These are phyloP conservation scores for Phlebiopsis flavidoalba DNA, from an alignment of 768 basidiomycete genomes.

Conservation along the genomic window DNA sequence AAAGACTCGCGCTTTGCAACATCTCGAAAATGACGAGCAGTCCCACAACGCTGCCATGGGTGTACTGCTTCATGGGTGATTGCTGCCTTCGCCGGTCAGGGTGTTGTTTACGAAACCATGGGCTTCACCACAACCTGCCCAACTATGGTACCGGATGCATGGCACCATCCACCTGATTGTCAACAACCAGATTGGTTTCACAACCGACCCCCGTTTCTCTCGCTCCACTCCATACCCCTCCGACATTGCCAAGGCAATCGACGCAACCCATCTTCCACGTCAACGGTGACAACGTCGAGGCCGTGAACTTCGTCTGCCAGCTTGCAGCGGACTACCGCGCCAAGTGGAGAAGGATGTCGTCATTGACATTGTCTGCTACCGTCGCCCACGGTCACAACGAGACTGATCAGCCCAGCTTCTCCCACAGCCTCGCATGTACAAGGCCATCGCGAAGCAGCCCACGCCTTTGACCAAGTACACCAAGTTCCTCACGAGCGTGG, in stretches of 20 bases:
- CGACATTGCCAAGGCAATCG: slow-evolving; percentile 97
- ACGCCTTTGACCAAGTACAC: slow-evolving; percentile 90
- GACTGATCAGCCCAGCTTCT: slow-evolving; percentile 98
- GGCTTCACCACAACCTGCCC: slow-evolving; percentile 93
- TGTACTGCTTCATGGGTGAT: slow-evolving; percentile 93
- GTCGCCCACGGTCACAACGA: slow-evolving; percentile 99
- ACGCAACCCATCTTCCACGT: slow-evolving; percentile 99
- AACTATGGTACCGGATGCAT: slow-evolving; percentile 95
- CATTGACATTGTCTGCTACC: slow-evolving; percentile 97
- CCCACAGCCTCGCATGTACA: slow-evolving; percentile 98
- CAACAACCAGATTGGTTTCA: slow-evolving; percentile 99
- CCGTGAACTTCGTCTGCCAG: slow-evolving; percentile 97
- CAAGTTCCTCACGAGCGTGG: slow-evolving; percentile 83
- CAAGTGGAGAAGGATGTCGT: slow-evolving; percentile 98
- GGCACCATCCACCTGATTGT: slow-evolving; percentile 98
- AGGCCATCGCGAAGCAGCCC: slow-evolving; percentile 91
- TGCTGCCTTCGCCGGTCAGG: slow-evolving; percentile 98
- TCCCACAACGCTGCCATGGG: slow-evolving; percentile 86
- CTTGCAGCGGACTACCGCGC: slow-evolving; percentile 97
- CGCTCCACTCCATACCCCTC: slow-evolving; percentile 98
- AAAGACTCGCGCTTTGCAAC: slow-evolving; percentile 96
- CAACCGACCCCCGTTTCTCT: slow-evolving; percentile 95
- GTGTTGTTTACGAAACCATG: slow-evolving; percentile 98
- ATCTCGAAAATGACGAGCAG: slow-evolving; percentile 84
- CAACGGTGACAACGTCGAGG: slow-evolving; percentile 97